phyloP scores from a whole-genome alignment of 169 alveolate species.

The Cryptosporidium ubiquitum region DNA sequence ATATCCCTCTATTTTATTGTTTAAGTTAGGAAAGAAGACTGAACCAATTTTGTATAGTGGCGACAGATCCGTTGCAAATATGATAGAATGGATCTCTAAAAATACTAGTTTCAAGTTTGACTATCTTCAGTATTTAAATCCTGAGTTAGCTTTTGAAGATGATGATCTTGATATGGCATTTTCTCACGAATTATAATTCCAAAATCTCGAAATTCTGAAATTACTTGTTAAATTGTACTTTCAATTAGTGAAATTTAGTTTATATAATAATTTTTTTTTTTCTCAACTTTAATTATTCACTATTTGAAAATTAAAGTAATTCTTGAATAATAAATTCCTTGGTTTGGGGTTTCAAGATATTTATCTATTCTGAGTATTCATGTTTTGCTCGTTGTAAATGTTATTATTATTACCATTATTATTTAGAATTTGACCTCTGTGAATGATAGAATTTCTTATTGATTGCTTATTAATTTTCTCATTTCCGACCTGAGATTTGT shows the following conservation, averaged over 20 bases:
- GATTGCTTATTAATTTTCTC: conserved; percentile 9
- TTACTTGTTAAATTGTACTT: neutral
- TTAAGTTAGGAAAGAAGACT: conserved; percentile 36
- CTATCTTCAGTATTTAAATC: conserved; percentile 39
- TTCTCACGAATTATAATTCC: conserved; percentile 52
- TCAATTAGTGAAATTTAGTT: neutral
- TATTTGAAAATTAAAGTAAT: too few relatives aligned
- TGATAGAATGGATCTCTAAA: conserved; percentile 51
- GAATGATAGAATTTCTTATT: neutral
- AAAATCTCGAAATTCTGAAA: neutral
- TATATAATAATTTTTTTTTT: neutral
- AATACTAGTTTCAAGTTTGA: conserved; percentile 28
- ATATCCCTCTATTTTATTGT: conserved; percentile 78
- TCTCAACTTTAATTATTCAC: neutral
- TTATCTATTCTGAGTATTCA: conserved; percentile 44
- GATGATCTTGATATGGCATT: conserved; percentile 73
- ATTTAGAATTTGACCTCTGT: conserved; percentile 2
- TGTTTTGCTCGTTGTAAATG: conserved; percentile 29
- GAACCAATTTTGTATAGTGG: conserved; percentile 62
- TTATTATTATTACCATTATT: neutral
- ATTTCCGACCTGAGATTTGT: neutral
- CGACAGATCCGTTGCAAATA: conserved; percentile 42
- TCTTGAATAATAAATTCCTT: too few relatives aligned
- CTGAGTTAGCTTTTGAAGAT: conserved; percentile 71
- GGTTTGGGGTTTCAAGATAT: neutral